Evolutionary conservation across 2,329 filamentous ascomycete genomes (phyloP).

Genomic region (Fusarium cyanostomum): DNA sequence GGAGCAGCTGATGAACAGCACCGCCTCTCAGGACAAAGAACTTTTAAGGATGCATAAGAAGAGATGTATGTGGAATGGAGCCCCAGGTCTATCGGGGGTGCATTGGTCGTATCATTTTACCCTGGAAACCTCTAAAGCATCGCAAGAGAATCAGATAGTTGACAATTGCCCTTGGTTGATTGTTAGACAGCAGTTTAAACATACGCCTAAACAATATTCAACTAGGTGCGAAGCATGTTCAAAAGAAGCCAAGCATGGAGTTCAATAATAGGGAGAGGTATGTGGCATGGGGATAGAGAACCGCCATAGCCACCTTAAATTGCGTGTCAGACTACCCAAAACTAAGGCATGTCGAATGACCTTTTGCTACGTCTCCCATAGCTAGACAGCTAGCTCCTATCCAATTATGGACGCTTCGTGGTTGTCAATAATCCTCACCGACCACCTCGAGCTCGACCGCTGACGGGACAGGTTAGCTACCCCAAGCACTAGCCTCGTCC

Average conservation of each 20-base stretch:
- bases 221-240: too few relatives aligned
- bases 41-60: background rate
- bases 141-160: too few relatives aligned
- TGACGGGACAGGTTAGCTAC: slow-evolving; percentile 22
- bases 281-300: background rate
- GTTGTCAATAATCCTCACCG: slow-evolving; percentile 14
- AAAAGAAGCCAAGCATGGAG: background rate
- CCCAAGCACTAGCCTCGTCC: slow-evolving; percentile 56
- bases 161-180: too few relatives aligned
- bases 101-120: too few relatives aligned
- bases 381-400: background rate
- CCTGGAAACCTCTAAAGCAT: too few relatives aligned
- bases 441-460: background rate
- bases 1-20: slow-evolving; percentile 4
- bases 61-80: too few relatives aligned
- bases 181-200: too few relatives aligned
- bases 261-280: background rate
- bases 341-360: background rate
- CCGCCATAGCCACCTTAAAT: slow-evolving; percentile 1
- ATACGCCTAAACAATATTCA: too few relatives aligned
- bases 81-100: too few relatives aligned
- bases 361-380: background rate
- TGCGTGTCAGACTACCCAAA: slow-evolving; percentile 1
- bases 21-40: slow-evolving; percentile 15
- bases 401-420: background rate